Percentiles rank a stretch among this genome's conserved stretches.
Conservation (phyloP, 2,329 filamentous ascomycete species). For the Diplodia corticola region DNA sequence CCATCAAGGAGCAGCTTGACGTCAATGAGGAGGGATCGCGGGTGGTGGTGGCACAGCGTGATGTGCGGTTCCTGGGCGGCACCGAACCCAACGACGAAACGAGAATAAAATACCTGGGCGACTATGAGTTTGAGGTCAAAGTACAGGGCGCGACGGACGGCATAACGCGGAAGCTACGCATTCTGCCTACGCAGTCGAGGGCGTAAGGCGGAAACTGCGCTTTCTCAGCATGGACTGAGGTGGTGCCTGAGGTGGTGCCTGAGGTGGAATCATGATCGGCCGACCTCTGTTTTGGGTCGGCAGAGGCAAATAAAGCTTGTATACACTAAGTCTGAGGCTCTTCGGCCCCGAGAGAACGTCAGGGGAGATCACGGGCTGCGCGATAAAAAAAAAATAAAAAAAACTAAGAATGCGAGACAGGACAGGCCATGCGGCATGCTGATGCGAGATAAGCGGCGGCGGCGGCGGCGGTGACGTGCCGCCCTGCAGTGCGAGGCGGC, state of each 20-base stretch:
- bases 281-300: not conserved
- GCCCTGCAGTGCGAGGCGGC: not conserved
- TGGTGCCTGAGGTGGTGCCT: constrained; percentile 11
- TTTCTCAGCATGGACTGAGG: too few species aligned
- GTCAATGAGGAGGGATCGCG: constrained; percentile 54
- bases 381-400: constrained; percentile 1
- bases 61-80: constrained; percentile 51
- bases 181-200: not conserved
- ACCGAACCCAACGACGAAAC: constrained; percentile 28
- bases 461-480: not conserved
- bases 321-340: constrained; percentile 8
- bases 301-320: not conserved
- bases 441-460: constrained; percentile 4
- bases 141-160: constrained; percentile 43
- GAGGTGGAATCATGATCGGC: constrained; percentile 17
- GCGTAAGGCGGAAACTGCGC: too few species aligned
- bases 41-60: constrained; percentile 51
- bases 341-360: not conserved
- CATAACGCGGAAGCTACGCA: constrained; percentile 1
- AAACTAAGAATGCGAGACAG: not conserved
- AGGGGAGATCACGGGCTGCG: not conserved
- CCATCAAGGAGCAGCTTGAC: constrained; percentile 51
- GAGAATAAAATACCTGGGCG: constrained; percentile 55
- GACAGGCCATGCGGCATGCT: not conserved
- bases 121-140: constrained; percentile 54